These are phyloP conservation scores for Isoetes taiwanensis DNA, from an alignment of 75 land plant genomes.

Conservation along the genomic window DNA sequence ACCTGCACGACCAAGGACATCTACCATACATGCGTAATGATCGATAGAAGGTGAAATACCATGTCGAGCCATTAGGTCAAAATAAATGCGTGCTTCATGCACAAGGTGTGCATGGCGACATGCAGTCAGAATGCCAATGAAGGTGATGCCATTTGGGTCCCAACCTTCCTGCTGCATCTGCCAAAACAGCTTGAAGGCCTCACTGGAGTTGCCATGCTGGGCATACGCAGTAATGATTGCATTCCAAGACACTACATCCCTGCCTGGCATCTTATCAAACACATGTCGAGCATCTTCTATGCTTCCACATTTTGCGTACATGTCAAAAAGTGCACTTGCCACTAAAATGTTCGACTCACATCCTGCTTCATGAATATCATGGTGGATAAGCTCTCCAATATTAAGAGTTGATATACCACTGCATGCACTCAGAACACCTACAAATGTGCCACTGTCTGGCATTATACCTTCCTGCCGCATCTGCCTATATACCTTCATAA, in stretches of 20 bases:
- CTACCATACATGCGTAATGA: slow-evolving; percentile 12
- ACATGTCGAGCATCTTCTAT: slow-evolving; percentile 23
- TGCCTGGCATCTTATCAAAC: slow-evolving; percentile 19
- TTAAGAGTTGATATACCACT: not conserved
- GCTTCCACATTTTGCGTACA: slow-evolving; percentile 6
- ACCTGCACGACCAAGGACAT: slow-evolving; percentile 7
- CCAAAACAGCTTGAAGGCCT: slow-evolving; percentile 25
- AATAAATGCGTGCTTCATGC: not conserved
- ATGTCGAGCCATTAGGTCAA: not conserved
- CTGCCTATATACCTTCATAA: not conserved
- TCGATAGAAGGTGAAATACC: not conserved
- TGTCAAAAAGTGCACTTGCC: not conserved
- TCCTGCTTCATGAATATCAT: not conserved
- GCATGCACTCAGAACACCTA: not conserved
- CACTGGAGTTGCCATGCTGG: slow-evolving; percentile 23
- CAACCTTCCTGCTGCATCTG: slow-evolving; percentile 7
- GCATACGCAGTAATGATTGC: slow-evolving; percentile 45
- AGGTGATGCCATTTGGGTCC: not conserved
- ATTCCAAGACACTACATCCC: slow-evolving; percentile 39
- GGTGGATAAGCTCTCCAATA: not conserved
- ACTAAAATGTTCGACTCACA: not conserved
- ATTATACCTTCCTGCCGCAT: not conserved
- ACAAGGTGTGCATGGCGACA: not conserved
- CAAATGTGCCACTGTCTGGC: not conserved
- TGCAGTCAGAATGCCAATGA: slow-evolving; percentile 4